Percentiles rank a stretch among this genome's conserved stretches.
phyloP scores from a whole-genome alignment of 345 rosid species.

The Linum tenue region DNA sequence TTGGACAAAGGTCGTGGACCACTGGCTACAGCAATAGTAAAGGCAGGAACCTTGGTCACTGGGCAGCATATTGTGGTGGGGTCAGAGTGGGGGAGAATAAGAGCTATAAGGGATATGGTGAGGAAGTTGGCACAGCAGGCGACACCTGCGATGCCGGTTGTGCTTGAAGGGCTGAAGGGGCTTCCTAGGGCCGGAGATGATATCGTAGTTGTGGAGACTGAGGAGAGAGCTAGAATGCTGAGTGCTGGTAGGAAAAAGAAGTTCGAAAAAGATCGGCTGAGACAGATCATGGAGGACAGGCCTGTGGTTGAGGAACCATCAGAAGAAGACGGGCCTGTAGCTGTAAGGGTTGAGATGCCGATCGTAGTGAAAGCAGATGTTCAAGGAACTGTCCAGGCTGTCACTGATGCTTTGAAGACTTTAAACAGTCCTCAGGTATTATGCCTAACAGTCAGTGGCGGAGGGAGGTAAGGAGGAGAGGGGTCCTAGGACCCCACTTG shows the following conservation, averaged over 20 bases:
- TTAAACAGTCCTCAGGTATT: conserved; percentile 82
- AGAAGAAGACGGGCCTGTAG: conserved; percentile 32
- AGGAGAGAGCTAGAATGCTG: conserved; percentile 89
- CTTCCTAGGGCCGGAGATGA: conserved; percentile 97
- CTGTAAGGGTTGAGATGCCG: conserved; percentile 59
- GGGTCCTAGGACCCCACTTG: too few relatives aligned
- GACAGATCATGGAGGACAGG: conserved; percentile 50
- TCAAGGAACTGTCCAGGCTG: conserved; percentile 97
- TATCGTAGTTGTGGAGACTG: conserved; percentile 73
- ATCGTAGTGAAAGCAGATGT: conserved; percentile 80
- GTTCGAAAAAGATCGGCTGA: conserved; percentile 57
- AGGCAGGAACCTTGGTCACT: conserved; percentile 72
- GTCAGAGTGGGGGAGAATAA: conserved; percentile 81
- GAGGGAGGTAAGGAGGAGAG: too few relatives aligned
- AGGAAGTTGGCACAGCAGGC: conserved; percentile 65
- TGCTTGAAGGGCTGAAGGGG: conserved; percentile 88
- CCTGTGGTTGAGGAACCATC: conserved; percentile 30
- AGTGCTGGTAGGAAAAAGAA: conserved; percentile 76
- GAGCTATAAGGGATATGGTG: conserved; percentile 62
- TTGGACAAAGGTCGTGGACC: conserved; percentile 91
- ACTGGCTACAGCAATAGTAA: conserved; percentile 73
- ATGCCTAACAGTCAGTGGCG: conserved; percentile 1
- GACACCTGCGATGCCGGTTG: conserved; percentile 79
- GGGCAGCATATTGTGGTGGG: conserved; percentile 85
- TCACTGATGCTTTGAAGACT: conserved; percentile 73